These are phyloP conservation scores for Phytophthora uliginosa DNA, from an alignment of 352 stramenopile genomes.

Conservation along the genomic window DNA sequence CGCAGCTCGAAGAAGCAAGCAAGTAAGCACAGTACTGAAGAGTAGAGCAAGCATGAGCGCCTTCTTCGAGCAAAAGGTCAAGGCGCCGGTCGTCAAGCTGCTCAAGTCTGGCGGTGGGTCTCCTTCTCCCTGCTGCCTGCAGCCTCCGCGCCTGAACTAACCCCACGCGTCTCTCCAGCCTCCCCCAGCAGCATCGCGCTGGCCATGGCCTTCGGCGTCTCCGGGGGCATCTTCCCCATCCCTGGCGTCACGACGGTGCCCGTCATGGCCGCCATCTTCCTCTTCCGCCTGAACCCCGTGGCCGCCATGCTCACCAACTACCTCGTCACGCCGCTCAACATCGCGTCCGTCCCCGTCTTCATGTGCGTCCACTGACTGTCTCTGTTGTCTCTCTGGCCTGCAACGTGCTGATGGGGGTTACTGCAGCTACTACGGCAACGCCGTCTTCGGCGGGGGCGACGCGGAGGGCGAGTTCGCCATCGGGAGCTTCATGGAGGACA, in stretches of 20 bases:
- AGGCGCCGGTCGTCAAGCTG: slow-evolving; percentile 74
- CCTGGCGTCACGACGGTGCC: slow-evolving; percentile 78
- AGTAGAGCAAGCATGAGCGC: slow-evolving; percentile 30
- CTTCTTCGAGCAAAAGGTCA: slow-evolving; percentile 81
- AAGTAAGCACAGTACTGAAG: background rate
- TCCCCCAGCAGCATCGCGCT: slow-evolving; percentile 79
- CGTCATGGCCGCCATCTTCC: slow-evolving; percentile 80
- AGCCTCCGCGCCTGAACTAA: slow-evolving; percentile 1
- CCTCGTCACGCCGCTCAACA: slow-evolving; percentile 82
- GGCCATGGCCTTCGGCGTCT: slow-evolving; percentile 84
- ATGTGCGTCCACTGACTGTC: slow-evolving; percentile 57
- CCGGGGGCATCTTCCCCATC: slow-evolving; percentile 83
- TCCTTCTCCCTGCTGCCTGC: background rate
- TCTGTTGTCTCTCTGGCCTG: background rate
- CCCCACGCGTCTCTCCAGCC: slow-evolving; percentile 46
- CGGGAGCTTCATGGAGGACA: slow-evolving; percentile 70
- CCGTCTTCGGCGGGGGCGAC: slow-evolving; percentile 51
- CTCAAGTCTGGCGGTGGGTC: slow-evolving; percentile 75
- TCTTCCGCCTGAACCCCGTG: slow-evolving; percentile 85
- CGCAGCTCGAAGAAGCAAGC: background rate
- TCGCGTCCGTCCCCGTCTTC: slow-evolving; percentile 80
- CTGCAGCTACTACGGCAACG: slow-evolving; percentile 71
- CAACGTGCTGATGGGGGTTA: background rate
- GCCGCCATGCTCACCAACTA: slow-evolving; percentile 89
- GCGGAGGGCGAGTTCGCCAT: slow-evolving; percentile 75